Conservation (phyloP, 495 filamentous ascomycete species). For the Barbatosphaeria neglecta region DNA sequence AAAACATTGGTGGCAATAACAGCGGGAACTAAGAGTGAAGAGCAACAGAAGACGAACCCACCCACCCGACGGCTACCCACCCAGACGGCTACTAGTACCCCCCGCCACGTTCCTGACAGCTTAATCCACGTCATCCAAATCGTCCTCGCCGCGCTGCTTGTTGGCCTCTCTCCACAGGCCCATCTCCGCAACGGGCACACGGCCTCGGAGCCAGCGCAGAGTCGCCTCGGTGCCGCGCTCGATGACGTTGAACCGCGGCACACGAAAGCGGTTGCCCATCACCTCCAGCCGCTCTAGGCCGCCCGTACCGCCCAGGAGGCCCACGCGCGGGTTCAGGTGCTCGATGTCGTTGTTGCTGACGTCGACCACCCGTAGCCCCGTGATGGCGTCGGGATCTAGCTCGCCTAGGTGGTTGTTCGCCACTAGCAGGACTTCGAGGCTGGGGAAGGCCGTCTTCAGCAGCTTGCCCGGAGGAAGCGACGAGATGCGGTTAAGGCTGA, state of each 20-base stretch:
- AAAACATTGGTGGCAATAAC: too few species aligned
- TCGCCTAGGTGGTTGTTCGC: constrained; percentile 66
- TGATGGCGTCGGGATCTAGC: constrained; percentile 59
- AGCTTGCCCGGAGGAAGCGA: constrained; percentile 46
- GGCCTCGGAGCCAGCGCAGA: constrained; percentile 70
- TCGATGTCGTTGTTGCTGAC: constrained; percentile 73
- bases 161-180: constrained; percentile 30
- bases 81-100: neutral
- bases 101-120: neutral
- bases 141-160: constrained; percentile 8
- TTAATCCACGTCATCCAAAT: constrained; percentile 22
- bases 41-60: too few species aligned
- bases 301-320: constrained; percentile 51
- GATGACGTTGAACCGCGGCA: constrained; percentile 76
- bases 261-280: constrained; percentile 69
- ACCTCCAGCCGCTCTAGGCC: constrained; percentile 49
- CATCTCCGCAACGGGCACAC: constrained; percentile 59
- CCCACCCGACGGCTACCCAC: too few species aligned
- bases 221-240: constrained; percentile 81
- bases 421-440: constrained; percentile 52
- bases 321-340: constrained; percentile 64
- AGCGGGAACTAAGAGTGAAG: too few species aligned
- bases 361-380: constrained; percentile 66
- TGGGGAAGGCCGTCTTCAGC: constrained; percentile 47
- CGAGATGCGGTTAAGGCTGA: constrained; percentile 67